A percentile compares a stretch with the other conserved stretches of the same genome.
Conservation (phyloP, 202 grass and related monocot genomes). For the Setaria italica region DNA sequence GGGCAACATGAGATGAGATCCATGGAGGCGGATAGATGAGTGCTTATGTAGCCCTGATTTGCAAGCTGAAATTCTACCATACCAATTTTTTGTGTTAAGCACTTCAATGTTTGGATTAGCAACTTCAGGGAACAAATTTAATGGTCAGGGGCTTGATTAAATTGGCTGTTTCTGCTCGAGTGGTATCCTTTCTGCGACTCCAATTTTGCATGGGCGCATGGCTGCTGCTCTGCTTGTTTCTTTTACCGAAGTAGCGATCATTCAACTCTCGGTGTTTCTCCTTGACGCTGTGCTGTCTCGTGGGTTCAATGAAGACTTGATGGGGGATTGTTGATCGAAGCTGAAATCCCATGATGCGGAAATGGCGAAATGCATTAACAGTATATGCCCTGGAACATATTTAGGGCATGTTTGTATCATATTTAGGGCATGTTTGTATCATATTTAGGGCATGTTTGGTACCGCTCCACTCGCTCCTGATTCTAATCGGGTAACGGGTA, state of each 20-base stretch:
- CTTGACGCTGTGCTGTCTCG: not conserved
- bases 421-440: too few relatives aligned
- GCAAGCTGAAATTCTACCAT: not conserved
- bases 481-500: too few relatives aligned
- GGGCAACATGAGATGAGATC: constrained; percentile 80
- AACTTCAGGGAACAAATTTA: not conserved
- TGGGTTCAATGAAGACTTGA: not conserved
- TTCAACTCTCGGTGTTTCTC: not conserved
- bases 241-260: not conserved
- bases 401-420: too few relatives aligned
- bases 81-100: constrained; percentile 26
- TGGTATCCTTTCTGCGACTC: not conserved
- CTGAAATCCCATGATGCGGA: too few relatives aligned
- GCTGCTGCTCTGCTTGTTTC: not conserved
- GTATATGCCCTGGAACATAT: too few relatives aligned
- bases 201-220: too few relatives aligned
- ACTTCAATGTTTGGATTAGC: not conserved
- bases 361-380: too few relatives aligned
- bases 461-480: too few relatives aligned
- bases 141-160: not conserved
- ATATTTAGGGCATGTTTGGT: too few relatives aligned
- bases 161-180: not conserved
- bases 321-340: too few relatives aligned
- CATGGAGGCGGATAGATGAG: not conserved
- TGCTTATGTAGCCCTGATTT: not conserved